Conservation (phyloP, 495 filamentous ascomycete genomes). For the Alectoria sarmentosa region DNA sequence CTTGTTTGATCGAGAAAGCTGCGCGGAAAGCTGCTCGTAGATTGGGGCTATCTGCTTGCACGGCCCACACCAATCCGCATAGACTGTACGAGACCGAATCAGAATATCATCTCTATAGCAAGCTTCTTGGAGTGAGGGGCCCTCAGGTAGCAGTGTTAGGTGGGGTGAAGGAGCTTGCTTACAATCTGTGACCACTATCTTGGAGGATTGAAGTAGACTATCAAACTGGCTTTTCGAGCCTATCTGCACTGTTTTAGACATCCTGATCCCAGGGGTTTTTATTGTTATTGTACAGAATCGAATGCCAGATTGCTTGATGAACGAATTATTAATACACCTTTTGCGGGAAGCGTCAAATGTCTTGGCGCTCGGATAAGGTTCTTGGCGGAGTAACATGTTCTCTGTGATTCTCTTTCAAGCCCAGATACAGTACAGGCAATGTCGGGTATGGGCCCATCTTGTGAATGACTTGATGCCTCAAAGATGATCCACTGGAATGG, state of each 20-base stretch:
- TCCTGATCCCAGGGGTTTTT: too few relatives aligned
- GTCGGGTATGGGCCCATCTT: not conserved
- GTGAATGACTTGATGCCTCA: not conserved
- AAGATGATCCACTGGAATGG: not conserved
- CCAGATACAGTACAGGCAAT: not conserved
- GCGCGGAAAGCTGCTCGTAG: slow-evolving; percentile 68
- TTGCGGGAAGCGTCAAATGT: not conserved
- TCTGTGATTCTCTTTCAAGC: too few relatives aligned
- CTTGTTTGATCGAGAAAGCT: slow-evolving; percentile 62
- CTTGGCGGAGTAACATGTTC: not conserved
- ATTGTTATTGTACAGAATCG: too few relatives aligned
- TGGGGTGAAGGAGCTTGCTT: slow-evolving; percentile 34
- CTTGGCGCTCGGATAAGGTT: not conserved
- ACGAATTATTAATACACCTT: not conserved
- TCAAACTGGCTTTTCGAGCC: slow-evolving; percentile 64
- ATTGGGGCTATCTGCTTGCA: slow-evolving; percentile 80
- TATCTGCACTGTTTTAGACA: slow-evolving; percentile 64
- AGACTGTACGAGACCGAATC: slow-evolving; percentile 48
- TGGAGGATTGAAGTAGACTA: slow-evolving; percentile 56
- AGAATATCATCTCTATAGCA: slow-evolving; percentile 48
- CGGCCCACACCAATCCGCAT: slow-evolving; percentile 79
- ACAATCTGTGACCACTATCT: slow-evolving; percentile 82
- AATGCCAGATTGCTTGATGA: not conserved
- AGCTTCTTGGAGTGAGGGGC: slow-evolving; percentile 4
- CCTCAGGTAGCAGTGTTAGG: slow-evolving; percentile 19